These are phyloP conservation scores for Pisolithus albus DNA, from an alignment of 768 basidiomycete species.

Conservation along the genomic window DNA sequence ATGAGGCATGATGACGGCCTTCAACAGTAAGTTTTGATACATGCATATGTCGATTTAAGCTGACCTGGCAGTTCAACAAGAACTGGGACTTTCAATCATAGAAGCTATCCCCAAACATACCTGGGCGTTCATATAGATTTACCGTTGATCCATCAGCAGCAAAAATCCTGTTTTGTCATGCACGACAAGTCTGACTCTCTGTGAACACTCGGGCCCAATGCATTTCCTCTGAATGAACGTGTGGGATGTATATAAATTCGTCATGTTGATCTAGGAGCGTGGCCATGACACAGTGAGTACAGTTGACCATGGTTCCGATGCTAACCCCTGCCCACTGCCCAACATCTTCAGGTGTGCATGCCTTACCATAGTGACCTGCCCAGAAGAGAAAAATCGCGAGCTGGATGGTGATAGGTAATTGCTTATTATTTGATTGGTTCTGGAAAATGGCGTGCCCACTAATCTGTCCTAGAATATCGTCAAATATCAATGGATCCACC, in stretches of 20 bases:
- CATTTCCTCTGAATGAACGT: neutral
- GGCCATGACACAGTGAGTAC: neutral
- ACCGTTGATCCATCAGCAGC: neutral
- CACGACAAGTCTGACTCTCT: neutral
- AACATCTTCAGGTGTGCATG: neutral
- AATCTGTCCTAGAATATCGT: neutral
- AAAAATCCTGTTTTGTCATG: slow-evolving; percentile 1
- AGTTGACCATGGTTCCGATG: neutral
- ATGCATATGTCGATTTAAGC: neutral
- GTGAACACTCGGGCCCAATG: neutral
- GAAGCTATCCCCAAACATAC: neutral
- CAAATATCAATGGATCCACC: neutral
- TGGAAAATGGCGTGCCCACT: neutral
- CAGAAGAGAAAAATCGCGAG: neutral
- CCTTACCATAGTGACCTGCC: neutral
- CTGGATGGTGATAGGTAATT: neutral
- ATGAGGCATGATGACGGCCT: slow-evolving; percentile 20
- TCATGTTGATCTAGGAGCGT: neutral
- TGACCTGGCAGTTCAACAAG: slow-evolving; percentile 4
- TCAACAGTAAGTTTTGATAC: neutral
- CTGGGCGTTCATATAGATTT: neutral
- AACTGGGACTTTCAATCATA: slow-evolving; percentile 1
- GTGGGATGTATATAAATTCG: neutral
- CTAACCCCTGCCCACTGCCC: neutral
- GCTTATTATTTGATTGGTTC: neutral